Percentiles rank a stretch among this genome's conserved stretches.
Conservation (phyloP, 2,329 filamentous ascomycete genomes). For the Hypoxylon sp. region DNA sequence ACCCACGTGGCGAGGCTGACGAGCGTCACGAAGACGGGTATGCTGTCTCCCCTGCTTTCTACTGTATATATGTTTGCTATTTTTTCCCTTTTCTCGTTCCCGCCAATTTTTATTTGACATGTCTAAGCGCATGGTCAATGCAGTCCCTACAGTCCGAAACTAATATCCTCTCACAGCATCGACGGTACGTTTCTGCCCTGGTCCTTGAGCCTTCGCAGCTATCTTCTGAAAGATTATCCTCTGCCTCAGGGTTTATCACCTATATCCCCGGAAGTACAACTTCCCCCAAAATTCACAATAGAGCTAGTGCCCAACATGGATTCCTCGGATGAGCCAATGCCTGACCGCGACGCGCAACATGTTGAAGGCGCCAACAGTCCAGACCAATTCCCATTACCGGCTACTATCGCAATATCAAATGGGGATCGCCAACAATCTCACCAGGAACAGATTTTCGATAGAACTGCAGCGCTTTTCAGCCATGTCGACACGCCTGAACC, state of each 20-base stretch:
- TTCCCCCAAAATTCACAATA: constrained; percentile 82
- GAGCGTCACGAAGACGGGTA: constrained; percentile 92
- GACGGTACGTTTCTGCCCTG: constrained; percentile 87
- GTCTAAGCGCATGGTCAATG: constrained; percentile 8
- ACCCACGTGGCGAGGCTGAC: constrained; percentile 87
- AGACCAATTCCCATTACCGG: neutral
- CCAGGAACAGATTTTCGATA: constrained; percentile 42
- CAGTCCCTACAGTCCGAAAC: constrained; percentile 11
- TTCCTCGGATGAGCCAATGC: constrained; percentile 35
- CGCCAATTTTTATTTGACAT: constrained; percentile 1
- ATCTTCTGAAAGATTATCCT: constrained; percentile 77
- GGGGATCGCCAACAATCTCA: constrained; percentile 11
- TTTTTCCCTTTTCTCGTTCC: neutral
- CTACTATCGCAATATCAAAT: constrained; percentile 12
- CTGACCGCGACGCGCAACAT: constrained; percentile 19
- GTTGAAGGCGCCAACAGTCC: constrained; percentile 2
- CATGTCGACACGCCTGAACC: constrained; percentile 48
- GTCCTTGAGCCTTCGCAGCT: constrained; percentile 76
- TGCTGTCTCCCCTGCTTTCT: constrained; percentile 17
- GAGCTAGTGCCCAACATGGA: constrained; percentile 54
- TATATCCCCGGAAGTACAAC: constrained; percentile 79
- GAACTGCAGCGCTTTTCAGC: constrained; percentile 51
- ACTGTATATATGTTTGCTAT: constrained; percentile 8
- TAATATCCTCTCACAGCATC: constrained; percentile 66
- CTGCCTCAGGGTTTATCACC: constrained; percentile 76